Evolutionary conservation across 2,329 filamentous ascomycete genomes (phyloP).

Genomic region (Trichoderma afroharzianum): DNA sequence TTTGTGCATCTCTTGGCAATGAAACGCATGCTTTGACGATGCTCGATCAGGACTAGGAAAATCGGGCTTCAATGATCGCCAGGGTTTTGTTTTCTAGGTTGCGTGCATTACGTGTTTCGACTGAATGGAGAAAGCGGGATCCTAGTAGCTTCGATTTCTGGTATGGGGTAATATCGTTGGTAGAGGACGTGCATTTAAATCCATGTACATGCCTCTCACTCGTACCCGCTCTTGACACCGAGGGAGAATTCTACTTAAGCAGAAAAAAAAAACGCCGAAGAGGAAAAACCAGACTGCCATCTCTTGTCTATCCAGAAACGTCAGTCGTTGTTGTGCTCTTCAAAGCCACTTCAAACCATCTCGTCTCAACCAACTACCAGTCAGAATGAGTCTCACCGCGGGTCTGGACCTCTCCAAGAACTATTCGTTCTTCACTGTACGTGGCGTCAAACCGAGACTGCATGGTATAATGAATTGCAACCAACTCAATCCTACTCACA

Average conservation of each 20-base stretch:
- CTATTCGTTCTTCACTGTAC: constrained; percentile 33
- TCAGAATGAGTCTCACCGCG: constrained; percentile 19
- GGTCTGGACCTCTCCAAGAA: constrained; percentile 36
- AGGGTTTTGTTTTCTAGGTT: neutral
- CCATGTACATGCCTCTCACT: neutral
- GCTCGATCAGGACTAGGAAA: neutral
- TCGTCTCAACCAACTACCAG: neutral
- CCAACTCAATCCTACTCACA: neutral
- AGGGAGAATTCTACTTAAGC: neutral
- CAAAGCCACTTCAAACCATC: neutral
- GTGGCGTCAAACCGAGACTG: neutral
- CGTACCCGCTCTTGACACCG: neutral
- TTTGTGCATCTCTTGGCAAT: neutral
- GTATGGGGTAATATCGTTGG: neutral
- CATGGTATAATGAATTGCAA: neutral
- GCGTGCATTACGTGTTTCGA: neutral
- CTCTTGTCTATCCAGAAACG: neutral
- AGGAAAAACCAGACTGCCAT: neutral
- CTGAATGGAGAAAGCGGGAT: neutral
- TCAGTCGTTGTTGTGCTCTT: neutral
- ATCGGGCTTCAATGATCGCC: neutral
- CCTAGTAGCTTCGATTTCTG: neutral
- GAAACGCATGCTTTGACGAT: neutral
- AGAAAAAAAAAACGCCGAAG: neutral
- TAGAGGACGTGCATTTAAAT: neutral